Evolutionary conservation across 192 early-diverging fungal species (phyloP), one percentile per base, ranked within the genome.

Genomic region (Mortierella hygrophila): DNA sequence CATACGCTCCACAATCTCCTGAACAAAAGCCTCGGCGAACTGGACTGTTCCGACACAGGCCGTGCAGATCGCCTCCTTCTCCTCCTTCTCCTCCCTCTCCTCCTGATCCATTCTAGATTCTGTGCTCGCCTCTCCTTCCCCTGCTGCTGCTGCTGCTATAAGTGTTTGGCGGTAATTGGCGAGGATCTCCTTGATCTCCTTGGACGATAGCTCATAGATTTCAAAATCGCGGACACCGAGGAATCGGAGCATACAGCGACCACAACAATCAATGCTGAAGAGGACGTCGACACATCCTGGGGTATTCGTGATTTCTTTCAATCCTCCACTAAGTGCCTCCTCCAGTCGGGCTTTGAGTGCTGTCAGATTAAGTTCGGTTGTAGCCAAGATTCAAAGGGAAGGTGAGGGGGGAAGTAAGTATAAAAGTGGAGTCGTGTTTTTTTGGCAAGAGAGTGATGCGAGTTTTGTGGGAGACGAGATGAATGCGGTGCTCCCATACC

Each of bases 1-100:
- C 16, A 91, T 76, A 18, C 76, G 74, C 3, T 46, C 76, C 68
- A 80, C 74, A 38, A 90, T 78, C 29, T 75, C 71, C 2, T 75
- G 65, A 6, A 85, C 78, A 78, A 86, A 76, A 5, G 32, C 75
- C 26, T 81, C 84, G 9, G 89, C 79, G 42, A 68, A 70, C 20
- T 89, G 85, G 42, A 88, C 87, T 6, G 74, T 70, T 15, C 89
- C 89, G 15, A 88, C 72, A 78, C 89, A 89, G 4, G 79, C 82
- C 3, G 77, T 47, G 18, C 89, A 89, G 5, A 81, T 46, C 7
- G 68, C 32, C 23, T 68, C 76, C 4, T 35, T 18, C 7, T 85
- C 75, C n/a, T 54, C 2, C 32, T 18, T 15, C 1, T 38, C 71
- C 32, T 46, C 16, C 20, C 44, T 6, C 32, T 9, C n/a, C 6